Base-by-base conservation (phyloP, 2,329 filamentous ascomycete species). In the Fusarium aywerte region DNA sequence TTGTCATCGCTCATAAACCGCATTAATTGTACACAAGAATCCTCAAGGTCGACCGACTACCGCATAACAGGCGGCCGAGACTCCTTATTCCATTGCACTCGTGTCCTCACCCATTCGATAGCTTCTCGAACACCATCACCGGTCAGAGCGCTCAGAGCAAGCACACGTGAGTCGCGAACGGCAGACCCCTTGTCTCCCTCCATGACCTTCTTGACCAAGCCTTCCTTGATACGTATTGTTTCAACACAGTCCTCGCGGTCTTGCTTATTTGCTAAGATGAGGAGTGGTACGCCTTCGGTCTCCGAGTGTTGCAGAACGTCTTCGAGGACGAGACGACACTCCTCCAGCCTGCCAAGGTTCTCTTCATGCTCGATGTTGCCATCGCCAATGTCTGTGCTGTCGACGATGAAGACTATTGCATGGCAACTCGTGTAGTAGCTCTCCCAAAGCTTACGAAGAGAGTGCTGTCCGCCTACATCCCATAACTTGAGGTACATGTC, bases 401-500 rank as follows among this genome's bases (percentile, higher is more conserved):
- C 96, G 74, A 99, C 93, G 62, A 99, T 93, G 80, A 98, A 99
- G 67, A 99, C 92, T 74, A 99, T 97, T 70, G 96, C 96, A 78
- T 99, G 96, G 75, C 93, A 97, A 78, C 89, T 92, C 49, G 89
- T 85, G 83, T 97, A 99, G 82, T 99, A 99, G 79, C 90, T 93
- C 79, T 97, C 93, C 96, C 96, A 99, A 31, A 98, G 87, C 67
- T 91, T 90, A 65, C 96, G 90, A 76, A 99, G 86, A 27, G 88
- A 91, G 75, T 96, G 89, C 80, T 99, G 96, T 8, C 96, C 96
- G 68, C 96, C 96, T 1, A 99, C 93, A 77, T 99, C 96, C 96
- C 96, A 98, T 73, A 99, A 91, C 83, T 97, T 97, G 76, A 99
- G 85, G 83, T 98, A 97, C 88, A 97, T 95, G 78, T 97, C 93